Evolutionary conservation across 2,329 filamentous ascomycete genomes (phyloP), one percentile per base, ranked within the genome.

Genomic region (Penicillium sp.): DNA sequence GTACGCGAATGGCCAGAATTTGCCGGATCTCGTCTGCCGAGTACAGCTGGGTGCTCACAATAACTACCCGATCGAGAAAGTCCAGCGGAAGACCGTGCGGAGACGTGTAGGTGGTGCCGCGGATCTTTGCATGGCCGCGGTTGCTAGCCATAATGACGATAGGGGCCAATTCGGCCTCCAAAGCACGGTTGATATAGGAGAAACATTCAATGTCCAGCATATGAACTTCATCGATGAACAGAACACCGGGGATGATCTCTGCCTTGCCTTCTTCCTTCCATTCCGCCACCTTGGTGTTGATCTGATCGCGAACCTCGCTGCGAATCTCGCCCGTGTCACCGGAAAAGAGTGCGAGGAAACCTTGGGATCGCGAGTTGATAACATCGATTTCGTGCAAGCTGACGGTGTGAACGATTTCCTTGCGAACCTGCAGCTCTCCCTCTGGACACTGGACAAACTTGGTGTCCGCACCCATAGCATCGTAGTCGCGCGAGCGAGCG

Each of bases 181-280:
- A 75, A 1, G 92, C 92, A 35, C 92, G 85, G 72, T 98, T 98
- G 74, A 98, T 84, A 72, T 94, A 98, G 30, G 88, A 93, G 73
- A 95, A 98, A 72, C 90, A 96, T 67, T 98, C 92, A 49, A 96
- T 95, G 64, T 98, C 92, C 41, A 98, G 84, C 90, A 98, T 96
- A 73, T 98, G 92, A 4, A 98, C 90, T 70, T 98, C 92, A 58
- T 98, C 92, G 57, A 98, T 94, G 73, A 98, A 98, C 6, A 98
- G 72, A 6, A 98, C 92, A 30, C 92, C 92, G 0, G 92, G 92
- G 0, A 98, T 88, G 37, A 98, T 96, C 68, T 94, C 89, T 2
- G 92, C 92, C 67, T 98, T 98, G 69, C 92, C 92, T 68, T 98
- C 92, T 66, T 98, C 92, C 68, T 94, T 95, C 92, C 92, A 98